Percentiles rank a stretch among this genome's conserved stretches.
Conservation (phyloP, 306 rosid species). For the Ammopiptanthus mongolicus region DNA sequence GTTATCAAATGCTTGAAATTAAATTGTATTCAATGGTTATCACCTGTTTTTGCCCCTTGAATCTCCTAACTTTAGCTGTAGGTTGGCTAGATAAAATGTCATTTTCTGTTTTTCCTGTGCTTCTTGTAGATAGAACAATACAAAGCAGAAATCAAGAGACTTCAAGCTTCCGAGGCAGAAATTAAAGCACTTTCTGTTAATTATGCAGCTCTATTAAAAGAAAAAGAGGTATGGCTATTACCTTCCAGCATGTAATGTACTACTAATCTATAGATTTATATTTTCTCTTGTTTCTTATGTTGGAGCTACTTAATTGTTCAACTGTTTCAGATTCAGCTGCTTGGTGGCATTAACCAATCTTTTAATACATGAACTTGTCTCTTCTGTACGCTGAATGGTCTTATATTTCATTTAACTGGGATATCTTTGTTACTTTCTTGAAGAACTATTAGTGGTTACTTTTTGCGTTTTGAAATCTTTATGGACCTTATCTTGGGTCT, state of each 20-base stretch:
- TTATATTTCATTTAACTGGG: not conserved
- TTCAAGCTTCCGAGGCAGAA: conserved; percentile 77
- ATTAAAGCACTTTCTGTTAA: conserved; percentile 70
- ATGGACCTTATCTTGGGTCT: not conserved
- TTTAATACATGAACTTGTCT: not conserved
- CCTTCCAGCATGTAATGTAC: not conserved
- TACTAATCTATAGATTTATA: not conserved
- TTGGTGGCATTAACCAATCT: not conserved
- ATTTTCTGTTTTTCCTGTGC: not conserved
- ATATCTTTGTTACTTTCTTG: not conserved
- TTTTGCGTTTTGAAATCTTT: not conserved
- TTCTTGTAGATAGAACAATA: conserved; percentile 53
- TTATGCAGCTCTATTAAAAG: conserved; percentile 72
- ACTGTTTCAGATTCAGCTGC: not conserved
- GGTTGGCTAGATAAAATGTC: conserved; percentile 13
- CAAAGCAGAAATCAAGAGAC: conserved; percentile 66
- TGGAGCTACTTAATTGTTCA: not conserved
- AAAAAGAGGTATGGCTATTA: conserved; percentile 54
- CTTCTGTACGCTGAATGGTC: not conserved
- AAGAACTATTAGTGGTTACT: not conserved
- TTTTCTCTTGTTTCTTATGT: conserved; percentile 4
- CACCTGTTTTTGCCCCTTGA: not conserved
- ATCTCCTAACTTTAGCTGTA: not conserved
- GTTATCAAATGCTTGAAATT: not conserved
- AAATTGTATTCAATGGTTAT: not conserved